phyloP scores from a whole-genome alignment of 306 rosid species.

The Vicia villosa region DNA sequence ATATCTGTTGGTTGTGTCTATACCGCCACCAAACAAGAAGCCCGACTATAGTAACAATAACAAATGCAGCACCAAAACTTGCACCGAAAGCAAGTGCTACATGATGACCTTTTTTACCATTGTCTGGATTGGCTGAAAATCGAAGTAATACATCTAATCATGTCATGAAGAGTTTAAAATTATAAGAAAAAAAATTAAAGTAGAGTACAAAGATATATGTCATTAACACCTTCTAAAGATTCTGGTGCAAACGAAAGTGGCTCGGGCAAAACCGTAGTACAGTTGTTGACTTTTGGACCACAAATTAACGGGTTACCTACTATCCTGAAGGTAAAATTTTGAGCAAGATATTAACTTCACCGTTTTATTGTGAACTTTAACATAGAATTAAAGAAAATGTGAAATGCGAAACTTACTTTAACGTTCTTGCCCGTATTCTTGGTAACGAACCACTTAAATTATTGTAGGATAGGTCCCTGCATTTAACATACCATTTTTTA shows the following conservation, averaged over 20 bases:
- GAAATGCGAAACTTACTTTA: constrained; percentile 65
- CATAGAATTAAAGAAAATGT: not conserved
- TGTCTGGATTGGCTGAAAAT: constrained; percentile 61
- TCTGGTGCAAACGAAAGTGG: constrained; percentile 89
- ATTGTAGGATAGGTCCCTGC: constrained; percentile 93
- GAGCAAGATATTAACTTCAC: constrained; percentile 7
- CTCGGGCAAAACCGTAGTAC: constrained; percentile 83
- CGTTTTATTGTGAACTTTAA: constrained; percentile 20
- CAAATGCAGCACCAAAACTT: constrained; percentile 78
- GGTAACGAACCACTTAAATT: constrained; percentile 91
- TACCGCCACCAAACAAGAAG: constrained; percentile 88
- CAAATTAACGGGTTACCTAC: constrained; percentile 90
- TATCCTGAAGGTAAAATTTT: constrained; percentile 53
- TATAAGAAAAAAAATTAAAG: constrained; percentile 8
- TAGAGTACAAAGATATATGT: constrained; percentile 2
- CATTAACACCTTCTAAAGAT: constrained; percentile 57
- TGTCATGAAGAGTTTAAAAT: constrained; percentile 27
- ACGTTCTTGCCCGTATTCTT: constrained; percentile 85
- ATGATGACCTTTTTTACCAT: constrained; percentile 59
- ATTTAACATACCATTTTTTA: constrained; percentile 2
- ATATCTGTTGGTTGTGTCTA: constrained; percentile 88
- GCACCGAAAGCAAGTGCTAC: constrained; percentile 80
- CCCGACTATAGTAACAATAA: constrained; percentile 57
- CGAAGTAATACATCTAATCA: constrained; percentile 37
- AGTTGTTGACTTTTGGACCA: constrained; percentile 75